Evolutionary conservation across 2,329 filamentous ascomycete genomes (phyloP).

Genomic region (Graphilbum ipis-grandicollis): DNA sequence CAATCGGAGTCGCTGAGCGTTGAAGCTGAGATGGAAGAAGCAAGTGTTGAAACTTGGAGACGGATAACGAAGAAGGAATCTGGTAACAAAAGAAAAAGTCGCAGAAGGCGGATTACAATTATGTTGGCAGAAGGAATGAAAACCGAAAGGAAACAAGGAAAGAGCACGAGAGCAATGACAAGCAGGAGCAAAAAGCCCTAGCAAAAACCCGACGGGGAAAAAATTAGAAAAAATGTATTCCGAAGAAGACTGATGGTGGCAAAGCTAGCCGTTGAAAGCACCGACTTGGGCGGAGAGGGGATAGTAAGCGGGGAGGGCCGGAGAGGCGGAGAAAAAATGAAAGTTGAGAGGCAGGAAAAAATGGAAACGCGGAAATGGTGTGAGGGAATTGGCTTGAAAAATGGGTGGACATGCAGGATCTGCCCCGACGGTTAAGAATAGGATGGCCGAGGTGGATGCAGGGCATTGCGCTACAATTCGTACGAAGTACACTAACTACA

Average conservation of each 20-base stretch:
- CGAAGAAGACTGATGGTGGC: background rate
- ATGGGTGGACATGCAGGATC: background rate
- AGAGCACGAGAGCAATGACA: background rate
- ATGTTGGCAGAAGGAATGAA: background rate
- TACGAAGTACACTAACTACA: too few relatives aligned
- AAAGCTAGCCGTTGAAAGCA: background rate
- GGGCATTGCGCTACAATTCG: too few relatives aligned
- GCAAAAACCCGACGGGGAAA: background rate
- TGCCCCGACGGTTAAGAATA: too few relatives aligned
- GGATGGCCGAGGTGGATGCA: too few relatives aligned
- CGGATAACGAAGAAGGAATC: background rate
- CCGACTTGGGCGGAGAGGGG: background rate
- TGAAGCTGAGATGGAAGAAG: background rate
- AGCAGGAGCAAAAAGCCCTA: background rate
- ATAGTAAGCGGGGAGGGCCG: constrained; percentile 8
- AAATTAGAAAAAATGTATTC: background rate
- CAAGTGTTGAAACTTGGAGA: background rate
- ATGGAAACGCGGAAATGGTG: background rate
- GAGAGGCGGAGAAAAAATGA: constrained; percentile 6
- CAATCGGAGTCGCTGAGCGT: background rate
- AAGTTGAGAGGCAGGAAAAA: background rate
- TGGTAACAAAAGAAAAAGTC: background rate
- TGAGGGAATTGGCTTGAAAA: constrained; percentile 3
- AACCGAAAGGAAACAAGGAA: background rate
- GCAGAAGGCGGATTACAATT: too few relatives aligned